These are phyloP conservation scores for Globisporangium ultimum DNA, from an alignment of 352 stramenopile genomes.

Conservation along the genomic window DNA sequence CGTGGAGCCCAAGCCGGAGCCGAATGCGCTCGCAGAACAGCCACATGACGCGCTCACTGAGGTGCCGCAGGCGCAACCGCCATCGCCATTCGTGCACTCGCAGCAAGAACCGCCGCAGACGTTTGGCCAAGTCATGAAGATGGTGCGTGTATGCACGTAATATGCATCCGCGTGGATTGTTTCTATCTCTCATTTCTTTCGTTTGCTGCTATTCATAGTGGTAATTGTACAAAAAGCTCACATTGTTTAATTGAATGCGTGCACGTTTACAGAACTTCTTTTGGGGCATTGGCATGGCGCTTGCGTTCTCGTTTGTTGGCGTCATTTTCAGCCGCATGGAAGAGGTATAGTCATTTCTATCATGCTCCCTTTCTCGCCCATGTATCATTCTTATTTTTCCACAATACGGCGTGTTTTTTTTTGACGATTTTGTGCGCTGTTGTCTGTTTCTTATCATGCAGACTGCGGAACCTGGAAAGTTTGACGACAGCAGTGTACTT, in stretches of 20 bases:
- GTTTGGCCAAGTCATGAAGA: conserved; percentile 64
- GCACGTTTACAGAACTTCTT: conserved; percentile 54
- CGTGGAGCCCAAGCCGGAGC: conserved; percentile 37
- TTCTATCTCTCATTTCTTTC: too few species aligned
- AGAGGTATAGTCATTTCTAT: conserved; percentile 26
- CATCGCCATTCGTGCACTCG: conserved; percentile 27
- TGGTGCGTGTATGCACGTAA: conserved; percentile 22
- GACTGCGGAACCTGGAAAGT: conserved; percentile 10
- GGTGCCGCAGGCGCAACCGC: conserved; percentile 16
- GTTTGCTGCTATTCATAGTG: not conserved
- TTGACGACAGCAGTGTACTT: conserved; percentile 3
- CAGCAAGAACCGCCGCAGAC: conserved; percentile 48
- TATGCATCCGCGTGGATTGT: too few species aligned
- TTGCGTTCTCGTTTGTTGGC: conserved; percentile 69
- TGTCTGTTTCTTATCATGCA: not conserved
- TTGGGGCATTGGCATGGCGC: conserved; percentile 74
- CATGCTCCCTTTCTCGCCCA: not conserved
- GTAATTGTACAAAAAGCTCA: not conserved
- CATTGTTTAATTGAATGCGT: not conserved
- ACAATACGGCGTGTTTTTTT: too few species aligned
- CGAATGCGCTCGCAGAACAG: conserved; percentile 1
- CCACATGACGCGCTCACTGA: conserved; percentile 36
- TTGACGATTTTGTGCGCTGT: too few species aligned
- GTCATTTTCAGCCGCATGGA: conserved; percentile 69
- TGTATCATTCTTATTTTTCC: not conserved